These are phyloP conservation scores for Penicillium ucsense DNA, from an alignment of 495 filamentous ascomycete genomes.

Conservation along the genomic window DNA sequence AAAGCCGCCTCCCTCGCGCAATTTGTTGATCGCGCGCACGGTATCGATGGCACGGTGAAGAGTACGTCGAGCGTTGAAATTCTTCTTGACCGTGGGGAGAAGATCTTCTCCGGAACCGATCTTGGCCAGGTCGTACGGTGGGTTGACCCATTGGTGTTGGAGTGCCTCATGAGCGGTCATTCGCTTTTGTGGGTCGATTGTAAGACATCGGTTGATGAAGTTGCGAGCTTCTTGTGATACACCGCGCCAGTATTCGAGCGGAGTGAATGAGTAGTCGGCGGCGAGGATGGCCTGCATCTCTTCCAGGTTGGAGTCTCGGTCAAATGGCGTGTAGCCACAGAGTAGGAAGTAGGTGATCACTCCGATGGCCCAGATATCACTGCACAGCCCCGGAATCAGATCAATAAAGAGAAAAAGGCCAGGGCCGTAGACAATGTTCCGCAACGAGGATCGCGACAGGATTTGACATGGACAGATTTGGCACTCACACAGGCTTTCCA, in stretches of 20 bases:
- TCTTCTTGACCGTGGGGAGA: slow-evolving; percentile 92
- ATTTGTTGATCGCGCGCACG: slow-evolving; percentile 94
- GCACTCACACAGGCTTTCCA: slow-evolving; percentile 64
- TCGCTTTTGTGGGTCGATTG: slow-evolving; percentile 72
- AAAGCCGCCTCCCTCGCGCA: slow-evolving; percentile 70
- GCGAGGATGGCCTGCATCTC: slow-evolving; percentile 98
- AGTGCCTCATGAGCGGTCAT: slow-evolving; percentile 95
- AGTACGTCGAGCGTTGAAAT: slow-evolving; percentile 92
- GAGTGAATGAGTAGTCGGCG: slow-evolving; percentile 95
- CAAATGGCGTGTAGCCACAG: slow-evolving; percentile 97
- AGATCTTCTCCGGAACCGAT: slow-evolving; percentile 57
- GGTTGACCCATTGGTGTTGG: slow-evolving; percentile 77
- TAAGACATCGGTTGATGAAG: slow-evolving; percentile 83
- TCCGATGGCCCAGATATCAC: slow-evolving; percentile 72
- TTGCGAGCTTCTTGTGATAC: slow-evolving; percentile 79
- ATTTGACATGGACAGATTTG: background rate
- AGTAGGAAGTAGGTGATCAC: slow-evolving; percentile 93
- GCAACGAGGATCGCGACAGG: background rate
- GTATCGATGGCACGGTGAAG: slow-evolving; percentile 97
- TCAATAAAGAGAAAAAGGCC: too few relatives aligned
- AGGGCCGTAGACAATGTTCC: too few relatives aligned
- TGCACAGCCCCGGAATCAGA: slow-evolving; percentile 10
- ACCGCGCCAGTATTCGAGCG: slow-evolving; percentile 90
- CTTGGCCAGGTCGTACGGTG: slow-evolving; percentile 27
- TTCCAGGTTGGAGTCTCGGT: slow-evolving; percentile 93